Conservation (phyloP, 805 yeast genomes). For the Ogataea methanolica region DNA sequence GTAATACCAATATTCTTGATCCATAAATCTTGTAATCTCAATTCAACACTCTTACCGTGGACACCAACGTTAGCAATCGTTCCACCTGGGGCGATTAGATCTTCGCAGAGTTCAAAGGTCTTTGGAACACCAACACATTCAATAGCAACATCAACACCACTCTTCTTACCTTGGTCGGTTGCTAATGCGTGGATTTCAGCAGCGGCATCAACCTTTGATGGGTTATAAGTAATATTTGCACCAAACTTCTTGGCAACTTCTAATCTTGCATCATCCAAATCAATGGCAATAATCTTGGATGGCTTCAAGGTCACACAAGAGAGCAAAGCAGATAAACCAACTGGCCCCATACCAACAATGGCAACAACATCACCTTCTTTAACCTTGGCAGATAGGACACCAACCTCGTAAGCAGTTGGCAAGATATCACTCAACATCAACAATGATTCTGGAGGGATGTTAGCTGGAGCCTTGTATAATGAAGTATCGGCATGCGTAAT, state of each 20-base stretch:
- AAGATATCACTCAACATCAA: constrained; percentile 60
- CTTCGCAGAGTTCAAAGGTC: constrained; percentile 56
- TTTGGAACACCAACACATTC: constrained; percentile 64
- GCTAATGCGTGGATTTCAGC: constrained; percentile 34
- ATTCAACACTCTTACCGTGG: constrained; percentile 39
- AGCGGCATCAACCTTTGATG: constrained; percentile 38
- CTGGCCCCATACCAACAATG: constrained; percentile 66
- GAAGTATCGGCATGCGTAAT: constrained; percentile 46
- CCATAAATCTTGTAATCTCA: constrained; percentile 42
- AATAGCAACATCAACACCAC: constrained; percentile 59
- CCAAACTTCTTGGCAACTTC: constrained; percentile 55
- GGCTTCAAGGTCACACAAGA: constrained; percentile 53
- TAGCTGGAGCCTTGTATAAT: constrained; percentile 29
- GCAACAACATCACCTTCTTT: constrained; percentile 55
- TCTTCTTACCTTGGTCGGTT: constrained; percentile 24
- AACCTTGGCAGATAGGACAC: constrained; percentile 52
- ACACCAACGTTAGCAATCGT: constrained; percentile 63
- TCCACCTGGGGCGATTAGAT: constrained; percentile 53
- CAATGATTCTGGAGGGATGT: constrained; percentile 39
- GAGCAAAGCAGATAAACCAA: constrained; percentile 58
- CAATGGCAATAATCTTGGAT: constrained; percentile 51
- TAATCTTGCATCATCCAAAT: constrained; percentile 54
- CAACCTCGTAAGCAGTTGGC: constrained; percentile 66
- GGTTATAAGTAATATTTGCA: constrained; percentile 54
- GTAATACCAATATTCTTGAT: constrained; percentile 39